Conservation (phyloP, 768 basidiomycete species). For the Leucocoprinus birnbaumii region DNA sequence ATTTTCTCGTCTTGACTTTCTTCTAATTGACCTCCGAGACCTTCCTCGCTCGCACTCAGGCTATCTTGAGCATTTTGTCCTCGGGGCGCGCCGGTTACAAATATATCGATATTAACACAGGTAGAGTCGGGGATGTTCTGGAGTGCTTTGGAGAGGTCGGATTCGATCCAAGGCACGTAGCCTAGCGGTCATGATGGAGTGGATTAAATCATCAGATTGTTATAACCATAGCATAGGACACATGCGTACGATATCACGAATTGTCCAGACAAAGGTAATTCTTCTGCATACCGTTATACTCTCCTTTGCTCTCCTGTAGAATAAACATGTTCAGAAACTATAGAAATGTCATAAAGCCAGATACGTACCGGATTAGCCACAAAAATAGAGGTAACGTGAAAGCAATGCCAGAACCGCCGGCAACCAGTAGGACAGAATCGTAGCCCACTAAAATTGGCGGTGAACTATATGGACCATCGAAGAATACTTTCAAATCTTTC, state of each 20-base stretch:
- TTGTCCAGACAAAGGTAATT: slow-evolving; percentile 41
- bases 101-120: slow-evolving; percentile 36
- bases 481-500: slow-evolving; percentile 31
- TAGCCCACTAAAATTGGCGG: slow-evolving; percentile 32
- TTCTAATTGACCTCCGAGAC: no score
- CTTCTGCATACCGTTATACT: slow-evolving; percentile 24
- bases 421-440: slow-evolving; percentile 37
- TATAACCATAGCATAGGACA: no score
- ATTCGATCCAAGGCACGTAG: slow-evolving; percentile 45
- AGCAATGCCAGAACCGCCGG: slow-evolving; percentile 50
- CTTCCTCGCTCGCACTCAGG: not conserved
- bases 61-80: not conserved
- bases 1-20: slow-evolving; percentile 1
- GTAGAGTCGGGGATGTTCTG: slow-evolving; percentile 25
- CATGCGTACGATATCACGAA: slow-evolving; percentile 38
- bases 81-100: slow-evolving; percentile 29
- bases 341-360: not conserved
- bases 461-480: slow-evolving; percentile 52
- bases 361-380: slow-evolving; percentile 38
- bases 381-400: slow-evolving; percentile 44
- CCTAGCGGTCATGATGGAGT: slow-evolving; percentile 15
- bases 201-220: no score
- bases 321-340: not conserved
- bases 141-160: slow-evolving; percentile 30
- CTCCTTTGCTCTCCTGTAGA: slow-evolving; percentile 23